A percentile compares a stretch with the other conserved stretches of the same genome.
These are phyloP conservation scores for Dictyostelium purpureum DNA, from an alignment of 78 protist genomes.

Conservation along the genomic window DNA sequence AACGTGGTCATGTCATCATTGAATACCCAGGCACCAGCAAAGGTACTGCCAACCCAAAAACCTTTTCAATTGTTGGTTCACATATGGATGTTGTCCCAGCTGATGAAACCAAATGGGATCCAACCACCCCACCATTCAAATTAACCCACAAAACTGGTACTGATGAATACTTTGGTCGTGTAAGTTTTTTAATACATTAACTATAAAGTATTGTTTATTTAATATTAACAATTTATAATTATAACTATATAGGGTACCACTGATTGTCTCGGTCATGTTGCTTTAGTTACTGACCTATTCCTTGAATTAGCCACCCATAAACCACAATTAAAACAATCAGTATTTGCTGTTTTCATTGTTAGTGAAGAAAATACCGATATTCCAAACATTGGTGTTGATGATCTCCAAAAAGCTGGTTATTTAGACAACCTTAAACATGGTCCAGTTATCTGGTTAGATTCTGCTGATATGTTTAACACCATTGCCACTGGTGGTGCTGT, in stretches of 20 bases:
- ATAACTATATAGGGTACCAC: too few species aligned
- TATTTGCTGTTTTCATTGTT: constrained; percentile 85
- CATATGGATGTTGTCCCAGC: constrained; percentile 90
- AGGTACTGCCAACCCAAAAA: constrained; percentile 27
- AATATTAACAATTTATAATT: not conserved
- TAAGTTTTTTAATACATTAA: too few species aligned
- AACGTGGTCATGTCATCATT: constrained; percentile 70
- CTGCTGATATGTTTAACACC: constrained; percentile 80
- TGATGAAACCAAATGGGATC: constrained; percentile 63
- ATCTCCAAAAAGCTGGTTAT: constrained; percentile 54
- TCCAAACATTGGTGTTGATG: constrained; percentile 84
- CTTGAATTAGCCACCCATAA: constrained; percentile 64
- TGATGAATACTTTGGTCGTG: too few species aligned
- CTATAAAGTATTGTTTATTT: not conserved
- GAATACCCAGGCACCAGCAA: constrained; percentile 33
- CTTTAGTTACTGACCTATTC: constrained; percentile 57
- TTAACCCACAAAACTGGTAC: too few species aligned
- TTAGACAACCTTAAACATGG: constrained; percentile 69
- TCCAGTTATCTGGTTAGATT: constrained; percentile 76
- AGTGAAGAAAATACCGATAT: constrained; percentile 79
- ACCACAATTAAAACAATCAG: constrained; percentile 33
- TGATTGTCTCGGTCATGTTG: constrained; percentile 88
- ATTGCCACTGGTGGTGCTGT: constrained; percentile 86
- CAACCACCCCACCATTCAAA: too few species aligned
- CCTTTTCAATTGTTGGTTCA: constrained; percentile 83